phyloP scores from a whole-genome alignment of 108 stramenopile species.

The Nitzschia sp. region DNA sequence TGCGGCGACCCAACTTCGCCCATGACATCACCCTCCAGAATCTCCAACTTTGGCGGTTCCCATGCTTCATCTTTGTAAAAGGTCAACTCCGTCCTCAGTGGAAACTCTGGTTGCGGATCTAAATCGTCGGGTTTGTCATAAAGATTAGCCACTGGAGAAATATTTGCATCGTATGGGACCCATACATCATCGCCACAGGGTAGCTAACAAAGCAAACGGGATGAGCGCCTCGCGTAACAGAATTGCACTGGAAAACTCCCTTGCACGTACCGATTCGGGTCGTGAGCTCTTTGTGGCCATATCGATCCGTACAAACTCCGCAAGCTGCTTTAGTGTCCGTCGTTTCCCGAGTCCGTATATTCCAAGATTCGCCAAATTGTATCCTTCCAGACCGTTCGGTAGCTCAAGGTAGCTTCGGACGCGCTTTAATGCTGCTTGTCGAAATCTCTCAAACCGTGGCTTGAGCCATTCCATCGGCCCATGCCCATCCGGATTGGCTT shows the following conservation, averaged over 20 bases:
- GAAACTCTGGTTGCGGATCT: slow-evolving; percentile 81
- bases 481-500: slow-evolving; percentile 48
- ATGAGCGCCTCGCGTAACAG: not conserved
- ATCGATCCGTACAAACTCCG: slow-evolving; percentile 70
- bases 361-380: slow-evolving; percentile 66
- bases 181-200: slow-evolving; percentile 56
- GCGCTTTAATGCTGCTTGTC: slow-evolving; percentile 31
- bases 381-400: slow-evolving; percentile 12
- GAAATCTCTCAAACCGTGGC: slow-evolving; percentile 44
- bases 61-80: slow-evolving; percentile 36
- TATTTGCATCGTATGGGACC: slow-evolving; percentile 73
- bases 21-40: slow-evolving; percentile 19
- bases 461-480: slow-evolving; percentile 66
- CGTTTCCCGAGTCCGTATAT: slow-evolving; percentile 83
- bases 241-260: not conserved
- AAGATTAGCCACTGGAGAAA: slow-evolving; percentile 77
- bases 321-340: slow-evolving; percentile 71
- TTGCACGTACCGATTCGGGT: slow-evolving; percentile 15
- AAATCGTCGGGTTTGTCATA: slow-evolving; percentile 71
- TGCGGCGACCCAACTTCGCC: slow-evolving; percentile 27
- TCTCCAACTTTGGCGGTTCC: slow-evolving; percentile 43
- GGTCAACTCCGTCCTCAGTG: slow-evolving; percentile 58
- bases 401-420: slow-evolving; percentile 30
- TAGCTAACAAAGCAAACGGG: slow-evolving; percentile 17
- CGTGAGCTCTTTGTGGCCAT: slow-evolving; percentile 33